Conservation (phyloP, 345 rosid genomes). For the Populus pruinosa region DNA sequence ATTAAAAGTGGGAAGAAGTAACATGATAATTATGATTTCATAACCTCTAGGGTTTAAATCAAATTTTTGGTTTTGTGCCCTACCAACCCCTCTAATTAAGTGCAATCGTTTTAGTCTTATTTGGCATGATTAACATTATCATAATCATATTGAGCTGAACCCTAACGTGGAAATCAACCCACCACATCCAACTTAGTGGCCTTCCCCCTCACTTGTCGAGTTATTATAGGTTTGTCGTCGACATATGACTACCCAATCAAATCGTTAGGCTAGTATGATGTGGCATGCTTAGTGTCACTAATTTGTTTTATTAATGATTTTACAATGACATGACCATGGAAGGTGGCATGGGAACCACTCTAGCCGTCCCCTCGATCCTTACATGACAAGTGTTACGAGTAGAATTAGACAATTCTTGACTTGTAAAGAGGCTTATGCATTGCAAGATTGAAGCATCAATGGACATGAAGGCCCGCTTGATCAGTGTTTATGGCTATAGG, state of each 20-base stretch:
- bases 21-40: constrained; percentile 37
- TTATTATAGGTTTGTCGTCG: neutral
- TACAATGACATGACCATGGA: neutral
- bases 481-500: neutral
- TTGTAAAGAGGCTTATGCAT: constrained; percentile 8
- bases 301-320: neutral
- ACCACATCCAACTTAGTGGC: constrained; percentile 7
- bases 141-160: neutral
- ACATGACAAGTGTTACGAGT: constrained; percentile 33
- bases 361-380: constrained; percentile 40
- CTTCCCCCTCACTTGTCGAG: constrained; percentile 9
- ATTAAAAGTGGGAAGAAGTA: constrained; percentile 29
- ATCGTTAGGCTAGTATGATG: neutral
- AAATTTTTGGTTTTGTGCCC: constrained; percentile 14
- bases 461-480: constrained; percentile 14
- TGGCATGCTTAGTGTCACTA: neutral
- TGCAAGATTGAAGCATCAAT: constrained; percentile 26
- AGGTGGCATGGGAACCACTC: constrained; percentile 21
- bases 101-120: neutral
- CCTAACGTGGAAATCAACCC: constrained; percentile 22
- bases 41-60: constrained; percentile 23
- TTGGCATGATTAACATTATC: neutral
- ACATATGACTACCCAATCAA: constrained; percentile 15
- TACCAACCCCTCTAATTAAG: constrained; percentile 21
- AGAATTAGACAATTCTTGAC: constrained; percentile 5